Evolutionary conservation across 306 rosid species (phyloP), one percentile per base, ranked within the genome.

Genomic region (Chamaecrista fasciculata): DNA sequence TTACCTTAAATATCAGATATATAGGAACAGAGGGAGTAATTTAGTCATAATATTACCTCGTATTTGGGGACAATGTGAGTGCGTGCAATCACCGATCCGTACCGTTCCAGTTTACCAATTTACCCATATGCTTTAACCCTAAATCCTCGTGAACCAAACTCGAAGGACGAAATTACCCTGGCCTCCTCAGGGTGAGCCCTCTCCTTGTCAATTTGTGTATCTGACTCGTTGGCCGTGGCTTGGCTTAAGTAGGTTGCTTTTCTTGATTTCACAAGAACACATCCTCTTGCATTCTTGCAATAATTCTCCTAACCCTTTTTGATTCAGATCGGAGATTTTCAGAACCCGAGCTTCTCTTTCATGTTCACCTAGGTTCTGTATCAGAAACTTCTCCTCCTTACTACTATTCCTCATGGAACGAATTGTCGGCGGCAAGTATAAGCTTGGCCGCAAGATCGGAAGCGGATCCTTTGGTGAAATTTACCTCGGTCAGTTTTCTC

Each of bases 381-480:
- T 56, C 69, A 61, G 46, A 64, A 2, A 2, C 36, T 1, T 33
- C 36, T 3, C n/a, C 20, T 46, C 20, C 60, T 24, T 46, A 3
- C 5, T 11, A 52, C 29, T 55, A 10, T 66, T 61, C 43, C 56
- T 15, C 63, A 85, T 87, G 93, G 93, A 87, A 76, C 80, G 93
- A 34, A 69, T 93, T 77, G 80, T 93, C 72, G 97, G 90, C 78
- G 74, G 82, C 61, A 88, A 88, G 84, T 93, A 78, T 85, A 93
- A 87, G 84, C 89, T 90, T 31, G 97, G 98, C 64, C 91, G 97
- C 69, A 93, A 93, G 93, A 93, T 93, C 91, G 98, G 98, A 51
- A 90, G 98, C 79, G 98, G 97, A 78, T 93, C 98, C 67, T 93
- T 93, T 73, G 98, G 98, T 3, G 97, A 93, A 86, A 93, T 93